Conservation (phyloP, 2,329 filamentous ascomycete species). For the Fusarium compactum region DNA sequence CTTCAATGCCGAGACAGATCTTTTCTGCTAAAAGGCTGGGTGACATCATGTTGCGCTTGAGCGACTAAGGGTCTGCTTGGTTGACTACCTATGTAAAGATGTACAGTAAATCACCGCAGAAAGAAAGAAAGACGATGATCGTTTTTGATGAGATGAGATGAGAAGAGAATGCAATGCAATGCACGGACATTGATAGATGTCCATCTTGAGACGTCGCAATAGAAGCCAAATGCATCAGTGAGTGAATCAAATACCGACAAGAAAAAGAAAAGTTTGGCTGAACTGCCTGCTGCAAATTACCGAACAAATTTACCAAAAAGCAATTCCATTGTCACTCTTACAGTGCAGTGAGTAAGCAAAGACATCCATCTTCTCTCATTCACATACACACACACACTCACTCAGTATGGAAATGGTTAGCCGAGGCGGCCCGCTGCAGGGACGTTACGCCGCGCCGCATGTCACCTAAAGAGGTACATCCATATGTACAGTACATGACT, state of each 20-base stretch:
- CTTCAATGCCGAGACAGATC: constrained; percentile 15
- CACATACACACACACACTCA: constrained; percentile 5
- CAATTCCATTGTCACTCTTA: neutral
- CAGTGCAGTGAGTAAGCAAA: neutral
- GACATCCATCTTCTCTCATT: neutral
- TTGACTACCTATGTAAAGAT: neutral
- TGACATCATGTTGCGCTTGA: constrained; percentile 37
- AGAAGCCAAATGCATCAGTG: neutral
- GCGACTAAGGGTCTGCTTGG: constrained; percentile 25
- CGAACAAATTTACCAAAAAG: neutral
- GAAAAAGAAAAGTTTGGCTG: neutral
- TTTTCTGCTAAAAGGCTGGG: constrained; percentile 12
- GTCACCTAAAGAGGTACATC: neutral
- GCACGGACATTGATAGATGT: neutral
- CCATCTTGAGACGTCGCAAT: neutral
- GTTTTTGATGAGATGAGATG: neutral
- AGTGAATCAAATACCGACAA: neutral
- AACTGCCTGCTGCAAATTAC: neutral
- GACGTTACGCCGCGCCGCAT: constrained; percentile 34
- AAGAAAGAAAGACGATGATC: constrained; percentile 17
- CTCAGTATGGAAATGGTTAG: constrained; percentile 32
- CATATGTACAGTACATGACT: neutral
- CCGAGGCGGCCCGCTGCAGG: constrained; percentile 43
- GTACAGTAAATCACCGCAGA: neutral
- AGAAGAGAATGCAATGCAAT: no score